Base-by-base conservation (phyloP, 257 asterid genomes). In the Sherardia arvensis region DNA sequence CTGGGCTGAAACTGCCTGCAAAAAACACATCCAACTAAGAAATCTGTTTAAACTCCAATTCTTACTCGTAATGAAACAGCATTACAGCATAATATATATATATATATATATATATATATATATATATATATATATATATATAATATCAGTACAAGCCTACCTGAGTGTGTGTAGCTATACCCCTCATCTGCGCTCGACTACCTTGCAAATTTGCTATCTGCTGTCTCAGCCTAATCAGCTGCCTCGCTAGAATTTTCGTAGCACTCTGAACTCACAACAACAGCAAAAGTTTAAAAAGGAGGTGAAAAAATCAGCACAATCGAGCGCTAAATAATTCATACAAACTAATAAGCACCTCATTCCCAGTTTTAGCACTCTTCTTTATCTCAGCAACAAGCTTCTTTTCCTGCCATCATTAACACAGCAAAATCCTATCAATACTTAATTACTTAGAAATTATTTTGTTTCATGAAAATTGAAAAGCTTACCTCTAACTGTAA, bases 141-240 rank as follows among this genome's bases (percentile, higher is more conserved):
- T n/a, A n/a, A n/a, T 40, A 40, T 14, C 49, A 67, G 69, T 30
- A 43, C 60, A 33, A 15, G 60, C 30, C 53, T 79, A 88, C 98
- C 96, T 88, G 98, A 14, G 97, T 92, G 75, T 90, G 93, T 67
- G 95, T 88, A 0, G 93, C 87, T 22, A 92, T 80, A 58, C 98
- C 98, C 76, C 98, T 83, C 91, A 89, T 85, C 75, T 92, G 98
- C 67, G 97, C 95, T 62, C 95, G 94, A 80, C 97, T 86, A 61
- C 94, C 78, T 73, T 92, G 98, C 77, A 92, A 83, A 69, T 85
- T 92, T 36, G 93, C 87, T 76, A 92, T 85, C 78, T 92, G 98
- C 66, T 88, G 96, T 67, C 95, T 85, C 67, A 92, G 89, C 83
- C 98, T 83, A 69, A 88, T 36, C 68, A 92, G 66, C 69, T 92